Conservation (phyloP, 2,329 filamentous ascomycete species). For the Diaporthe sp. region DNA sequence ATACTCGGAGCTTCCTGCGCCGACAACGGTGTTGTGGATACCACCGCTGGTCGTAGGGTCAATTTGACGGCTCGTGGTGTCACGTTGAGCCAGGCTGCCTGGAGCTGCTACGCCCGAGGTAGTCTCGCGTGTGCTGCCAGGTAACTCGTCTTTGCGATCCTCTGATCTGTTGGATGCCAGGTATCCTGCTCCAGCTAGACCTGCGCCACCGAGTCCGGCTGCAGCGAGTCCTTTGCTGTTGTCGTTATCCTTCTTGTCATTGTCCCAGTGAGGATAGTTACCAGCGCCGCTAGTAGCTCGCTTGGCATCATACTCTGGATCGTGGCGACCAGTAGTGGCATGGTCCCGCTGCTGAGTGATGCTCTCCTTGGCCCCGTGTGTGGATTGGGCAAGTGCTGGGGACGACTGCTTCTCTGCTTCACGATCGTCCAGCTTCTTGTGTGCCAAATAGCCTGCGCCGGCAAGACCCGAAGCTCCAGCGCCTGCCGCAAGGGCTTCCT, state of each 20-base stretch:
- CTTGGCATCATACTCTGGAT: not conserved
- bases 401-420: not conserved
- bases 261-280: constrained; percentile 13
- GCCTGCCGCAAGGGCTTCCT: constrained; percentile 1
- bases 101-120: not conserved
- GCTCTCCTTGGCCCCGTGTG: not conserved
- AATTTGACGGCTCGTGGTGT: not conserved
- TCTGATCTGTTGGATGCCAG: not conserved
- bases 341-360: not conserved
- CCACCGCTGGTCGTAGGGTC: constrained; percentile 2
- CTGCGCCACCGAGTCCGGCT: constrained; percentile 5
- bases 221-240: not conserved
- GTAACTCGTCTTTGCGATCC: not conserved
- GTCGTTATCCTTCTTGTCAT: not conserved
- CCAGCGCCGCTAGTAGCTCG: constrained; percentile 18
- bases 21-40: constrained; percentile 35
- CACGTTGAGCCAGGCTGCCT: not conserved
- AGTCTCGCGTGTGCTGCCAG: constrained; percentile 8
- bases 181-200: constrained; percentile 1
- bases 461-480: constrained; percentile 29
- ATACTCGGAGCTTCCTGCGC: constrained; percentile 31
- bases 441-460: constrained; percentile 32
- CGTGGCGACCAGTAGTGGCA: not conserved
- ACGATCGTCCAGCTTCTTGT: not conserved
- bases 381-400: not conserved